Evolutionary conservation across 768 basidiomycete species (phyloP).

Genomic region (Russula compacta): DNA sequence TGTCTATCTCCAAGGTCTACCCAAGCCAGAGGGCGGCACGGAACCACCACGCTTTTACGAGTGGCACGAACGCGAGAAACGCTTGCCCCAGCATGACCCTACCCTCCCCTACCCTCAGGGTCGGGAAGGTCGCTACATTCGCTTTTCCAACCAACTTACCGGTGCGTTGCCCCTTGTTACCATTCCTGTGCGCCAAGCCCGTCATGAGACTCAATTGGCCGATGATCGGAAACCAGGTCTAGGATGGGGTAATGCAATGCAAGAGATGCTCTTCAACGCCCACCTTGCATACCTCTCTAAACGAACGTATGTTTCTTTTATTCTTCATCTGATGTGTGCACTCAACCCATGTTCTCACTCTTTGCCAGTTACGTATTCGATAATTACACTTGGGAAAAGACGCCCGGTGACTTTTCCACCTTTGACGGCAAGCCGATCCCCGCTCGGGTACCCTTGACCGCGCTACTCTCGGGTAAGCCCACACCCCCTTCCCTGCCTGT

Average conservation of each 20-base stretch:
- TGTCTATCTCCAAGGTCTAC: not conserved
- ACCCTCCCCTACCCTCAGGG: constrained; percentile 15
- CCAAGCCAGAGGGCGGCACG: not conserved
- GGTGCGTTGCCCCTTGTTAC: not conserved
- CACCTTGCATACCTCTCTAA: constrained; percentile 39
- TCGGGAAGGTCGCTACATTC: constrained; percentile 13
- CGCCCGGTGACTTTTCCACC: constrained; percentile 30
- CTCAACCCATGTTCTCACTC: not conserved
- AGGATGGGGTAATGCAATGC: constrained; percentile 57
- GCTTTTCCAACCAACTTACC: constrained; percentile 10
- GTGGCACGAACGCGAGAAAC: constrained; percentile 6
- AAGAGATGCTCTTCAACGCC: constrained; percentile 46
- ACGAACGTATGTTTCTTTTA: constrained; percentile 35
- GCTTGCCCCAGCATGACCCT: constrained; percentile 11
- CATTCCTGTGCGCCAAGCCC: not conserved
- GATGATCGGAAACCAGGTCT: constrained; percentile 26
- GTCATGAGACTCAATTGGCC: not conserved
- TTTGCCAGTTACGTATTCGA: constrained; percentile 40
- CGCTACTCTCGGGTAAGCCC: constrained; percentile 39
- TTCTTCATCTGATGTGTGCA: not conserved
- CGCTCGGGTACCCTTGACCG: constrained; percentile 45
- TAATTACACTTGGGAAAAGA: constrained; percentile 47
- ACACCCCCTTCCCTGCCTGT: no score
- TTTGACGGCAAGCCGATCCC: constrained; percentile 46
- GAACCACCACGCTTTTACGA: constrained; percentile 5